Conservation (phyloP, 225 moss, liverwort and hornwort genomes). For the Antitrichia curtipendula region DNA sequence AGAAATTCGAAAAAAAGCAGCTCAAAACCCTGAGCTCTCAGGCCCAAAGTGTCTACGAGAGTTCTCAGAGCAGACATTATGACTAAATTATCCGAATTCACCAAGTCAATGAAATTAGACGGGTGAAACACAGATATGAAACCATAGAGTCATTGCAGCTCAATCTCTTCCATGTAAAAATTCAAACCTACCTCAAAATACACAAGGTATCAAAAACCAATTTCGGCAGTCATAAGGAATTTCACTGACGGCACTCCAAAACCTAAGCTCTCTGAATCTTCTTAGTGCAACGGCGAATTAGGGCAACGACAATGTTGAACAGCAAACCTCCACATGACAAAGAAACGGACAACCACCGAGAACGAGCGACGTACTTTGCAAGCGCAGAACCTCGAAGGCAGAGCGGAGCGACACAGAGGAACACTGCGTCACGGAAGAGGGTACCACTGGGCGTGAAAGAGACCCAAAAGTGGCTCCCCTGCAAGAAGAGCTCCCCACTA, state of each 20-base stretch:
- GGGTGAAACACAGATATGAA: neutral
- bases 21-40: neutral
- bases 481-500: constrained; percentile 1
- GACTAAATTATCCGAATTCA: neutral
- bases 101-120: neutral
- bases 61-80: neutral
- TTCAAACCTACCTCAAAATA: neutral
- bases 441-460: neutral
- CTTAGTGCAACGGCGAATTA: neutral
- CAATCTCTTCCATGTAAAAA: neutral
- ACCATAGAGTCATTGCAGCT: neutral
- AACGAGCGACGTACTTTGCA: constrained; percentile 6
- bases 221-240: neutral
- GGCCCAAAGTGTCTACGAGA: neutral
- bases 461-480: neutral
- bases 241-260: neutral
- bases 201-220: neutral
- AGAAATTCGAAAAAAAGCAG: neutral
- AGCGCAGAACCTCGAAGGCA: constrained; percentile 21
- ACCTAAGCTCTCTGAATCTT: neutral
- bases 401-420: constrained; percentile 27
- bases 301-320: neutral
- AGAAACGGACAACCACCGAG: neutral
- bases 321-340: neutral
- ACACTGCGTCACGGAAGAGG: neutral